A percentile compares a stretch with the other conserved stretches of the same genome.
Conservation (phyloP, 164 flowering plant genomes). For the Berberis vulgaris region DNA sequence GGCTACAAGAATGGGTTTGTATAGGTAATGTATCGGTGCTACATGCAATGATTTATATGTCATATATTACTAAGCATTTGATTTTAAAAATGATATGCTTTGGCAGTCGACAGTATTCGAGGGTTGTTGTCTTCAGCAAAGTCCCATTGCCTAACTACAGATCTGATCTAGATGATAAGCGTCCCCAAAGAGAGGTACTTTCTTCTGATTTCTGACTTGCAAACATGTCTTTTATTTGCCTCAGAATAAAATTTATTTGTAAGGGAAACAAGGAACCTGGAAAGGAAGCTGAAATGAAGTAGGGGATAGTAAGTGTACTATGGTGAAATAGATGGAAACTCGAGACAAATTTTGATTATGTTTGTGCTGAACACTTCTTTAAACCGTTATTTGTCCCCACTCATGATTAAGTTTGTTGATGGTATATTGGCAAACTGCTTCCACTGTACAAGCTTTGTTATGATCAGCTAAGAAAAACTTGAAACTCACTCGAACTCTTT, state of each 20-base stretch:
- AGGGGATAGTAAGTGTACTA: background rate
- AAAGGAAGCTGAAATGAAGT: background rate
- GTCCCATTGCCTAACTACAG: constrained; percentile 85
- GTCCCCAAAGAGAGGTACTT: constrained; percentile 87
- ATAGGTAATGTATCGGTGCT: constrained; percentile 43
- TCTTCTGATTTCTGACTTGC: constrained; percentile 1
- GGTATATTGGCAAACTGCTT: too few relatives aligned
- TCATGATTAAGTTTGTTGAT: too few relatives aligned
- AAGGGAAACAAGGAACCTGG: too few relatives aligned
- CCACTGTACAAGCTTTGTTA: too few relatives aligned
- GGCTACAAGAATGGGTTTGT: constrained; percentile 76
- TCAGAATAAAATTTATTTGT: background rate
- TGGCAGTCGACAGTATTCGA: constrained; percentile 71
- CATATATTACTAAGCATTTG: background rate
- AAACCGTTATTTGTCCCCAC: too few relatives aligned
- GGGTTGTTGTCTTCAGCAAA: constrained; percentile 80
- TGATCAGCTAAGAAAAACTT: too few relatives aligned
- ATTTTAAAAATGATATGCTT: constrained; percentile 8
- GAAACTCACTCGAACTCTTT: too few relatives aligned
- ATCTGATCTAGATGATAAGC: constrained; percentile 81
- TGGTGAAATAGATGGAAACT: background rate
- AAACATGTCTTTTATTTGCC: background rate
- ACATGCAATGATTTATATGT: background rate
- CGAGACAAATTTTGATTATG: background rate
- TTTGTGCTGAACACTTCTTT: too few relatives aligned